Conservation (phyloP, 2,329 filamentous ascomycete species). For the Rhinocladiella mackenziei region DNA sequence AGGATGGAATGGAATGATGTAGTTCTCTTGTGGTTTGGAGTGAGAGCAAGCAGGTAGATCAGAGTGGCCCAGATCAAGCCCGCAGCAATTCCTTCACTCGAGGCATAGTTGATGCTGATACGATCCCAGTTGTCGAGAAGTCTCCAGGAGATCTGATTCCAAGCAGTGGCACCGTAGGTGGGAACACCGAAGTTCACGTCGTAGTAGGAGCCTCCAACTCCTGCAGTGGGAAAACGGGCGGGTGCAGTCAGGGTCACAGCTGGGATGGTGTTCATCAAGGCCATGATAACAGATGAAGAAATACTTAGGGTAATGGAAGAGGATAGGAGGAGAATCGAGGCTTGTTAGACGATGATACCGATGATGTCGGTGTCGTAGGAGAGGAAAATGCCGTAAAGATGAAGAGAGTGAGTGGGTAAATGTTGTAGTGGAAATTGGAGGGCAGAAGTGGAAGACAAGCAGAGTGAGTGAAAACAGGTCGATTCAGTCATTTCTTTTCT, state of each 20-base stretch:
- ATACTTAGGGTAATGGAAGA: background rate
- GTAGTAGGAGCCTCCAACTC: conserved; percentile 21
- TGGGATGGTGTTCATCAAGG: conserved; percentile 1
- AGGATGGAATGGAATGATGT: conserved; percentile 22
- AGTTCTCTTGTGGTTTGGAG: conserved; percentile 21
- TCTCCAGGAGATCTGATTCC: conserved; percentile 14
- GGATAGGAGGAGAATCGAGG: background rate
- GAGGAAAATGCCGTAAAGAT: background rate
- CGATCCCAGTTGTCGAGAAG: conserved; percentile 20
- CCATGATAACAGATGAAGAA: too few species aligned
- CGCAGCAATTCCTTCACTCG: conserved; percentile 14
- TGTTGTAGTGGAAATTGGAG: too few species aligned
- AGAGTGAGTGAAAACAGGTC: too few species aligned
- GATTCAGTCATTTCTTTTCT: too few species aligned
- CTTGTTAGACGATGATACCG: background rate
- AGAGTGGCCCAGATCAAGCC: conserved; percentile 22
- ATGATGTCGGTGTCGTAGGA: background rate
- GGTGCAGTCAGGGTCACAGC: conserved; percentile 3
- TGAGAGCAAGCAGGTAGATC: conserved; percentile 24
- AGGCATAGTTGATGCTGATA: conserved; percentile 10
- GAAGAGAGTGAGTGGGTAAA: too few species aligned
- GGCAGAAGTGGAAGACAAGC: too few species aligned
- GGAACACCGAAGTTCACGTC: conserved; percentile 18
- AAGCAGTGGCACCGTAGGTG: conserved; percentile 12
- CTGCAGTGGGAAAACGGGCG: conserved; percentile 19